Percentiles rank a stretch among this genome's conserved stretches.
These are phyloP conservation scores for Leccinum olivaceopallidum DNA, from an alignment of 768 basidiomycete species.

Conservation along the genomic window DNA sequence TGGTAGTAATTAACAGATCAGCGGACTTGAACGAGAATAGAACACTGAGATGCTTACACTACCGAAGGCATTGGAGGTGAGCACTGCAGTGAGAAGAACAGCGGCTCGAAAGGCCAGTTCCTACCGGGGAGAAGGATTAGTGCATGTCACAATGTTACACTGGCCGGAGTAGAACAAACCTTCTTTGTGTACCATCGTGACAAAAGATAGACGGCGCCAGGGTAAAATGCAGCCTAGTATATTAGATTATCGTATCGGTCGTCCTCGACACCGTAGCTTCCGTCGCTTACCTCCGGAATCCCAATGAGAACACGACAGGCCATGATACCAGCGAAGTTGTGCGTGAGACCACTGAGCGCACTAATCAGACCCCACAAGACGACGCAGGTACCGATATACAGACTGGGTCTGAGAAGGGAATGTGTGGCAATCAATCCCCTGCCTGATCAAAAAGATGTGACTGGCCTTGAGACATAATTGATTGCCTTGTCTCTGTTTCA, in stretches of 20 bases:
- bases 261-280: not conserved
- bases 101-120: conserved; percentile 66
- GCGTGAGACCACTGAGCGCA: conserved; percentile 59
- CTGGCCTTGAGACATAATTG: conserved; percentile 52
- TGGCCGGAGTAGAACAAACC: conserved; percentile 3
- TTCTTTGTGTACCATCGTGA: conserved; percentile 27
- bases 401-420: conserved; percentile 48
- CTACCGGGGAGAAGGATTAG: conserved; percentile 28
- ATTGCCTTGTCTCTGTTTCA: conserved; percentile 40
- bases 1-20: conserved; percentile 19
- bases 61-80: conserved; percentile 68
- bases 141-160: not conserved
- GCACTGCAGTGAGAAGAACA: conserved; percentile 55
- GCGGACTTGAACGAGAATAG: not conserved
- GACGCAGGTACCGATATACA: conserved; percentile 51
- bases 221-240: conserved; percentile 28
- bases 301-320: conserved; percentile 52
- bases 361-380: conserved; percentile 65
- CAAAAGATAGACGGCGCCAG: conserved; percentile 39
- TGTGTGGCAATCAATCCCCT: not conserved
- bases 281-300: conserved; percentile 48
- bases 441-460: not conserved
- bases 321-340: conserved; percentile 46
- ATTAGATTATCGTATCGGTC: not conserved
- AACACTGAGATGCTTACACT: conserved; percentile 40